Evolutionary conservation across 106 monocot species (phyloP).

Genomic region (Phalaenopsis aphrodite): DNA sequence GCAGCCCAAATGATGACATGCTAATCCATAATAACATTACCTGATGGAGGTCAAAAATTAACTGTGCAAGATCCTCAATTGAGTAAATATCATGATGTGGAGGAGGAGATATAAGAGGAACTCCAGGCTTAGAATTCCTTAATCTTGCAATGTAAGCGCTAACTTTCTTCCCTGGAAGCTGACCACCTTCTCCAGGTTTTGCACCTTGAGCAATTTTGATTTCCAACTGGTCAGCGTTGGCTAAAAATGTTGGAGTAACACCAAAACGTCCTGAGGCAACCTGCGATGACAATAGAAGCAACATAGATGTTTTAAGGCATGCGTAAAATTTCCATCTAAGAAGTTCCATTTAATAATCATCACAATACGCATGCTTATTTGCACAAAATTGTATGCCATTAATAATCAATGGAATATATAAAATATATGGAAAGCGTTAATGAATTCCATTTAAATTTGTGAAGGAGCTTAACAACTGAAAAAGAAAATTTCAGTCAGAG

Average conservation of each 20-base stretch:
- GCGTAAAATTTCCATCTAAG: not conserved
- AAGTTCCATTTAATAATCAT: not conserved
- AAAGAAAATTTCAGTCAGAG: not conserved
- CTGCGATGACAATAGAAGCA: slow-evolving; percentile 24
- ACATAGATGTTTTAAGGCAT: not conserved
- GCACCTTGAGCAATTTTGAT: slow-evolving; percentile 99
- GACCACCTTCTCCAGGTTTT: slow-evolving; percentile 98
- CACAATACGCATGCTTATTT: not conserved
- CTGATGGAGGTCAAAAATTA: slow-evolving; percentile 98
- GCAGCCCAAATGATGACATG: not conserved
- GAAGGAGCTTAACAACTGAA: not conserved
- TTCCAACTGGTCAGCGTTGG: slow-evolving; percentile 90
- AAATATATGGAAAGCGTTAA: too few species aligned
- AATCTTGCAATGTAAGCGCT: slow-evolving; percentile 96
- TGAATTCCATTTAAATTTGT: not conserved
- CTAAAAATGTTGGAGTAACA: slow-evolving; percentile 96
- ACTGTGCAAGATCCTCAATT: slow-evolving; percentile 98
- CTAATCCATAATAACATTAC: slow-evolving; percentile 16
- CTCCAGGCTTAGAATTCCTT: slow-evolving; percentile 97
- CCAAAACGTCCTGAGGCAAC: slow-evolving; percentile 99
- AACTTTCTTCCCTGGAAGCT: slow-evolving; percentile 98
- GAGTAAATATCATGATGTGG: slow-evolving; percentile 99
- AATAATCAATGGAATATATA: too few species aligned
- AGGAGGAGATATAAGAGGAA: slow-evolving; percentile 97
- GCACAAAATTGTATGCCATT: not conserved